Percentiles rank a stretch among this genome's conserved stretches.
Conservation (phyloP, 495 filamentous ascomycete genomes). For the Aspergillus funiculosus region DNA sequence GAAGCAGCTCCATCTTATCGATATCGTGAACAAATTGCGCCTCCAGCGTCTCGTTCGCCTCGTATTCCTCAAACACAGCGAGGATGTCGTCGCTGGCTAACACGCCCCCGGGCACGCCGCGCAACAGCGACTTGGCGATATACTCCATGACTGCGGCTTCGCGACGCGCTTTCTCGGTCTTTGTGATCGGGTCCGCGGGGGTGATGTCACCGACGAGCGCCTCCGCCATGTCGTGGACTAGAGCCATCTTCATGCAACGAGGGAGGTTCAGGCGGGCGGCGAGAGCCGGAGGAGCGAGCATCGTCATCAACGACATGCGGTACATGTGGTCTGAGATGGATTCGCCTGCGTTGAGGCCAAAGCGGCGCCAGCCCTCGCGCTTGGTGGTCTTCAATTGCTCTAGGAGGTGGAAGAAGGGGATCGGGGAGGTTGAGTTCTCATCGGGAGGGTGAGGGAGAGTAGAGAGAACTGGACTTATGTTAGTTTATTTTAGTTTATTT, state of each 20-base stretch:
- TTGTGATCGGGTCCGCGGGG: constrained; percentile 62
- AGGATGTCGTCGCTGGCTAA: constrained; percentile 61
- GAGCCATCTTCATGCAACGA: constrained; percentile 85
- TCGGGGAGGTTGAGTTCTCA: constrained; percentile 61
- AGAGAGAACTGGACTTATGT: constrained; percentile 32
- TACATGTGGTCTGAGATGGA: constrained; percentile 99
- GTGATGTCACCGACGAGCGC: constrained; percentile 93
- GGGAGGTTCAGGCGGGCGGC: constrained; percentile 63
- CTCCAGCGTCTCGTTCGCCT: constrained; percentile 75
- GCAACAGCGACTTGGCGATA: constrained; percentile 64
- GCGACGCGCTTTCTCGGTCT: constrained; percentile 75
- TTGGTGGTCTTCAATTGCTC: constrained; percentile 91
- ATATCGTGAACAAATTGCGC: constrained; percentile 90
- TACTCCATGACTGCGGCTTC: constrained; percentile 88
- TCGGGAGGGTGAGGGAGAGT: constrained; percentile 47
- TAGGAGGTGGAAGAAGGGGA: constrained; percentile 90
- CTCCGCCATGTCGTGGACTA: constrained; percentile 98
- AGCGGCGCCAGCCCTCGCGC: constrained; percentile 91
- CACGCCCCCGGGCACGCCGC: constrained; percentile 61
- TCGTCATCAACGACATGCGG: constrained; percentile 93
- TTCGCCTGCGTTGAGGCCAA: constrained; percentile 67
- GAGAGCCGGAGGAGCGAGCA: constrained; percentile 81
- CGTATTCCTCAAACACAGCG: constrained; percentile 87
- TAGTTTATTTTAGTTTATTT: neutral
- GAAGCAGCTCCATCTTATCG: constrained; percentile 88